Percentiles rank a stretch among this genome's conserved stretches.
Evolutionary conservation across 2,329 filamentous ascomycete genomes (phyloP).

Genomic region (Diaporthe vaccinii): DNA sequence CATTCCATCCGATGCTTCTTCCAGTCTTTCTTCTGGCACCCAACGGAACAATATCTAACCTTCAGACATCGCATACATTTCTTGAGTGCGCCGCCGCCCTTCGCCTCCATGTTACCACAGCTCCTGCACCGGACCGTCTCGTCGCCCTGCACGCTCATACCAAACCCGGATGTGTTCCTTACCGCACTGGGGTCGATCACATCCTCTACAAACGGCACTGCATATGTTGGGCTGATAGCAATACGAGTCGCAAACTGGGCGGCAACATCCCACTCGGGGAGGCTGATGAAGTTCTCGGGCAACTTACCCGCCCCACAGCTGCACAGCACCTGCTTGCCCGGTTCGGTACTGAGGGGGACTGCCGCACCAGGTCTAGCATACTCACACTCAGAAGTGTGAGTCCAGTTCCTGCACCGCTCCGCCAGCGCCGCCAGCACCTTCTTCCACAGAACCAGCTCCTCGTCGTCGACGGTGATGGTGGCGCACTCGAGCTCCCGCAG

Average conservation of each 20-base stretch:
- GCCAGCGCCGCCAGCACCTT: constrained; percentile 57
- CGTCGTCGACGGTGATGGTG: constrained; percentile 59
- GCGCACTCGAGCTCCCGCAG: constrained; percentile 53
- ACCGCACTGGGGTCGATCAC: constrained; percentile 4
- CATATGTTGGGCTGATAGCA: constrained; percentile 69
- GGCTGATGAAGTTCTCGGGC: constrained; percentile 53
- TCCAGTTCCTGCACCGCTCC: constrained; percentile 65
- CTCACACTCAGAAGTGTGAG: constrained; percentile 57
- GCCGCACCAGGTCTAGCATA: constrained; percentile 53
- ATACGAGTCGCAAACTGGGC: constrained; percentile 63
- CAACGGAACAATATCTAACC: constrained; percentile 63
- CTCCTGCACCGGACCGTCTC: constrained; percentile 48
- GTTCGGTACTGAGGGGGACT: constrained; percentile 56
- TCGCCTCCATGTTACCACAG: constrained; percentile 52
- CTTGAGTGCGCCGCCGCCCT: constrained; percentile 52
- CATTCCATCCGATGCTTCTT: constrained; percentile 63
- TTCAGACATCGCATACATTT: constrained; percentile 60
- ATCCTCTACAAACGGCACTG: constrained; percentile 59
- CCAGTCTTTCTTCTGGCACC: constrained; percentile 70
- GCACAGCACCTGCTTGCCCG: constrained; percentile 57
- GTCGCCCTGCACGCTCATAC: not conserved
- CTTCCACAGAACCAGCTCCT: constrained; percentile 70
- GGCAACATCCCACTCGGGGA: constrained; percentile 60
- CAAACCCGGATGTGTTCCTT: not conserved
- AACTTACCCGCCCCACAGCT: constrained; percentile 60